Conservation (phyloP, 306 rosid species). For the Mucuna pruriens region DNA sequence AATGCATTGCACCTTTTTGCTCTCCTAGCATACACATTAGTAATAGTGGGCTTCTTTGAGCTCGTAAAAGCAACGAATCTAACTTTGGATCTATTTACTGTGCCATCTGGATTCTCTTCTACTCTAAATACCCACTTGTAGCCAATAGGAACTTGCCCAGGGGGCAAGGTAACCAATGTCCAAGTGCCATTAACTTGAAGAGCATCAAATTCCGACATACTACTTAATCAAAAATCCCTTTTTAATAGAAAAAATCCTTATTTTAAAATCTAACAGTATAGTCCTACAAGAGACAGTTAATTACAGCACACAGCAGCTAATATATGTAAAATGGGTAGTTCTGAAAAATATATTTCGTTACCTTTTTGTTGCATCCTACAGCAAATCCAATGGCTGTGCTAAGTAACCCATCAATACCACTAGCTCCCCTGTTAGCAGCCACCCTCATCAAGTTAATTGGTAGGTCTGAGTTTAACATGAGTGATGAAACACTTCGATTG, state of each 20-base stretch:
- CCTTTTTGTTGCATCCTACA: slow-evolving; percentile 84
- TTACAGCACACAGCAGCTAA: slow-evolving; percentile 17
- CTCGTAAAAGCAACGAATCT: too few species aligned
- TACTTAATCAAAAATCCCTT: background rate
- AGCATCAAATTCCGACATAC: too few species aligned
- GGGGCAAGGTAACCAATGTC: too few species aligned
- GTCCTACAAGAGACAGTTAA: slow-evolving; percentile 28
- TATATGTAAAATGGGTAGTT: slow-evolving; percentile 25
- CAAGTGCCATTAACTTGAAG: too few species aligned
- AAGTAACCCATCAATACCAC: slow-evolving; percentile 96
- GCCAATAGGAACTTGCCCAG: too few species aligned
- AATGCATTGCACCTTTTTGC: too few species aligned
- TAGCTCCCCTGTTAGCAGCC: slow-evolving; percentile 91
- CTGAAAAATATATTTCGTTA: slow-evolving; percentile 39
- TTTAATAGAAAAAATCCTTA: background rate
- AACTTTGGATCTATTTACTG: too few species aligned
- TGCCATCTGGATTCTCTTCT: too few species aligned
- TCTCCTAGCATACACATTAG: too few species aligned
- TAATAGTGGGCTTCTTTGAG: too few species aligned
- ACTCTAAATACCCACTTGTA: too few species aligned
- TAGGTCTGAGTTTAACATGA: slow-evolving; percentile 54
- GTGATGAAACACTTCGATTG: slow-evolving; percentile 44
- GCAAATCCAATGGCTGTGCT: slow-evolving; percentile 97
- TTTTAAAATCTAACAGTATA: slow-evolving; percentile 14
- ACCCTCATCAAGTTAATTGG: slow-evolving; percentile 72